Evolutionary conservation across 257 asterid species (phyloP), one percentile per base, ranked within the genome.

Genomic region (Solanum peruvianum): DNA sequence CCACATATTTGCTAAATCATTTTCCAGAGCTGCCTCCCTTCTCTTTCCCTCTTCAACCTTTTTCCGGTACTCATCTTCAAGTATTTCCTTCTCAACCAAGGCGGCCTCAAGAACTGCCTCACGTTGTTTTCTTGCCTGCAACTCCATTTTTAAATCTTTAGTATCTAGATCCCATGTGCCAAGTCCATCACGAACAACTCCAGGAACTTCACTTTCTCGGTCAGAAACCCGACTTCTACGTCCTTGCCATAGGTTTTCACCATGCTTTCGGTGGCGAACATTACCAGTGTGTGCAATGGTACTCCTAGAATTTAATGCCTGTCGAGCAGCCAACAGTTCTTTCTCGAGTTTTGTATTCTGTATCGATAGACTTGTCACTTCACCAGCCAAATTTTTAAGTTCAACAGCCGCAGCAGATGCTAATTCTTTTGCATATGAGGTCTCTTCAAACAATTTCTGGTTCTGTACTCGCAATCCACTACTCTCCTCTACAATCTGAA

Each of bases 1-100:
- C 99, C 99, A 97, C 99, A 97, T 97, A 86, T 97, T 97, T 58
- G 99, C 98, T 88, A 97, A 91, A 88, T 97, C 99, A 92, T 97
- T 97, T 87, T 97, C 99, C 87, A 97, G 89, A 87, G 94, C 90
- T 1, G 98, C 93, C 91, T 97, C 99, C 90, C 98, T 94, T 91
- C 92, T 93, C 98, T 94, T 96, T 11, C 94, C 91, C 89, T 94
- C 99, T 82, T 95, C 98, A 87, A 89, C 88, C 88, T 92, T 93
- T 93, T 94, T 97, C 88, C 96, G 89, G 86, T 89, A 93, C 90
- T 96, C 98, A 45, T 93, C 98, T 89, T 95, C 98, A 89, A 92
- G 52, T 81, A 93, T 73, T 89, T 95, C 99, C 90, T 95, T 97
- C 90, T 96, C 99, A 56, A 95, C 95, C 92, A 97, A 92, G 41